Conservation (phyloP, 208 protist genomes). For the Trypanosoma lewisi region DNA sequence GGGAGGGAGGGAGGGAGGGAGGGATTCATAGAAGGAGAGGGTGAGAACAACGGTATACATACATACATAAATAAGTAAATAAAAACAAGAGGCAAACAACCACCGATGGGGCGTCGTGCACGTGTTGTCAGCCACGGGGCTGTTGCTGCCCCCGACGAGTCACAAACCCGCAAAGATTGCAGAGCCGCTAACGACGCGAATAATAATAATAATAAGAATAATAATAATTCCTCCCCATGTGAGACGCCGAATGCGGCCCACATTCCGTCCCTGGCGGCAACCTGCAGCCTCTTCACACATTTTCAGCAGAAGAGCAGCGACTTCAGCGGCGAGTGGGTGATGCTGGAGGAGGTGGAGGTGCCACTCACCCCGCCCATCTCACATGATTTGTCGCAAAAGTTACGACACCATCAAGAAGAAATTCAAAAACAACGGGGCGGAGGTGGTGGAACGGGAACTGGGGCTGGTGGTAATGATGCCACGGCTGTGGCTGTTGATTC, state of each 20-base stretch:
- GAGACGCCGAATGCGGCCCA: not conserved
- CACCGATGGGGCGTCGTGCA: constrained; percentile 5
- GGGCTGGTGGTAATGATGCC: not conserved
- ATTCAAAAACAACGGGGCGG: constrained; percentile 14
- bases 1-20: no score
- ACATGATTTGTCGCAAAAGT: constrained; percentile 37
- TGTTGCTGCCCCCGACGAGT: not conserved
- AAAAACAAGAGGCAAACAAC: constrained; percentile 1
- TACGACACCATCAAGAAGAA: constrained; percentile 39
- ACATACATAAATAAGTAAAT: constrained; percentile 3
- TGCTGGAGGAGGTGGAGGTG: constrained; percentile 48
- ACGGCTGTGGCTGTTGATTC: not conserved
- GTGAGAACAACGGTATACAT: not conserved
- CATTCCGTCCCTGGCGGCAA: constrained; percentile 27
- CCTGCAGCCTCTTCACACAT: constrained; percentile 60
- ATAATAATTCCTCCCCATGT: not conserved
- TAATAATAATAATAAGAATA: not conserved
- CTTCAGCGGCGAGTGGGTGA: constrained; percentile 68
- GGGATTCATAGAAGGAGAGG: no score
- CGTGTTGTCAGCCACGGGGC: constrained; percentile 34
- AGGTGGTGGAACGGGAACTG: not conserved
- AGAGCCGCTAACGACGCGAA: not conserved
- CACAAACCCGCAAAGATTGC: not conserved
- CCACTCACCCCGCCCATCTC: constrained; percentile 27
- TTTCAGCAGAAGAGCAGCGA: constrained; percentile 68